phyloP scores from a whole-genome alignment of 768 basidiomycete species.

The Lanmaoa rubissima region DNA sequence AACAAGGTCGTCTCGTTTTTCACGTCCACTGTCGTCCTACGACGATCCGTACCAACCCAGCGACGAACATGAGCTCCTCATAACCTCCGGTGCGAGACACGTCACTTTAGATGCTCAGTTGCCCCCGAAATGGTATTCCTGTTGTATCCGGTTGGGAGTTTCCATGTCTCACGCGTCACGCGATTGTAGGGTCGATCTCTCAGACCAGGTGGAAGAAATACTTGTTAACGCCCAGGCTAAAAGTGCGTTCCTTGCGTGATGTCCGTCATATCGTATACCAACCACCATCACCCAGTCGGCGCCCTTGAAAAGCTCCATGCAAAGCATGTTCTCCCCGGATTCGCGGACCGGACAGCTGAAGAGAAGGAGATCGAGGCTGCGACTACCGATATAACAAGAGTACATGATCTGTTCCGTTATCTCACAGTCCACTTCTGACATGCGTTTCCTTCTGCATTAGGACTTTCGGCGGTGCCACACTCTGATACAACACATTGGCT shows the following conservation, averaged over 20 bases:
- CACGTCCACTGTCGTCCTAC: constrained; percentile 41
- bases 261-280: constrained; percentile 10
- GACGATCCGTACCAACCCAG: constrained; percentile 45
- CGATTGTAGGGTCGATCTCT: constrained; percentile 77
- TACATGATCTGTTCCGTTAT: constrained; percentile 35
- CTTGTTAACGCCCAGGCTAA: constrained; percentile 68
- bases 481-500: constrained; percentile 68
- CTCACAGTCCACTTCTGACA: constrained; percentile 6
- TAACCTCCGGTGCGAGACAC: constrained; percentile 39
- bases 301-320: constrained; percentile 93
- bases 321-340: constrained; percentile 93
- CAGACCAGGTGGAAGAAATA: constrained; percentile 84
- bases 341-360: constrained; percentile 91
- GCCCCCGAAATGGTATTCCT: constrained; percentile 81
- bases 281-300: constrained; percentile 53
- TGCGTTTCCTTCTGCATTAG: constrained; percentile 21
- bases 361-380: constrained; percentile 89
- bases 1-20: constrained; percentile 41
- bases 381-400: constrained; percentile 87
- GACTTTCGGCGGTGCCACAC: constrained; percentile 41
- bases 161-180: constrained; percentile 19
- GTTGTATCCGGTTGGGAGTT: background rate
- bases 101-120: constrained; percentile 57
- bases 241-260: constrained; percentile 51
- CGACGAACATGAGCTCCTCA: constrained; percentile 68